Percentiles rank a stretch among this genome's conserved stretches.
These are phyloP conservation scores for Teratosphaeria nubilosa DNA, from an alignment of 2,329 filamentous ascomycete species.

Conservation along the genomic window DNA sequence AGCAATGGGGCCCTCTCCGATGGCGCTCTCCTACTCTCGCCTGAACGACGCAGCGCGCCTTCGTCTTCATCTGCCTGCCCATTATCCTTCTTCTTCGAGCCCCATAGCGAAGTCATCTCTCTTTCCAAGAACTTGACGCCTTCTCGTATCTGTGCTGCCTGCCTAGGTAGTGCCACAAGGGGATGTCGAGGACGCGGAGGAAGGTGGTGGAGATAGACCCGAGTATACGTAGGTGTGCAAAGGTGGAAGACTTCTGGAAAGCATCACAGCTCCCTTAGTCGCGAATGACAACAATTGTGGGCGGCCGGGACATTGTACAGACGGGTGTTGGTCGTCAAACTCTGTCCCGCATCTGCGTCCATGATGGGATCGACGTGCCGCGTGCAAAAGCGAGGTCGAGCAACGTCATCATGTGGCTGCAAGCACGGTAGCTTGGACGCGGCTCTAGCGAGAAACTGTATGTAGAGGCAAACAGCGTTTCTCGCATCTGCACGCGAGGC, in stretches of 20 bases:
- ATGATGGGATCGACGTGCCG: background rate
- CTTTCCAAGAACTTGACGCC: background rate
- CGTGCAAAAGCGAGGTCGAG: background rate
- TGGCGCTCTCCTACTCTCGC: slow-evolving; percentile 32
- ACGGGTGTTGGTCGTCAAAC: background rate
- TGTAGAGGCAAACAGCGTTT: background rate
- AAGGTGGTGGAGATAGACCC: background rate
- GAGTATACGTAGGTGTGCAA: background rate
- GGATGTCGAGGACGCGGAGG: background rate
- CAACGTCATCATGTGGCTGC: background rate
- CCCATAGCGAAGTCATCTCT: slow-evolving; percentile 36
- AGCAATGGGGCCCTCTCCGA: slow-evolving; percentile 59
- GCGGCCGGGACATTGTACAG: background rate
- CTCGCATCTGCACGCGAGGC: background rate
- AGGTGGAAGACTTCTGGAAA: background rate
- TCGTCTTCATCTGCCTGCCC: slow-evolving; percentile 21
- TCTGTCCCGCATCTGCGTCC: background rate
- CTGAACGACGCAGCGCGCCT: slow-evolving; percentile 17
- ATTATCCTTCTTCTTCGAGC: slow-evolving; percentile 39
- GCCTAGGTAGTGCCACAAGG: background rate
- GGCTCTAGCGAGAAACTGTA: background rate
- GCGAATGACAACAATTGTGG: background rate
- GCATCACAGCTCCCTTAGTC: background rate
- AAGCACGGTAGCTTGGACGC: background rate
- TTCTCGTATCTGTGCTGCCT: background rate